Evolutionary conservation across 495 filamentous ascomycete genomes (phyloP).

Genomic region (Annulohypoxylon moriforme): DNA sequence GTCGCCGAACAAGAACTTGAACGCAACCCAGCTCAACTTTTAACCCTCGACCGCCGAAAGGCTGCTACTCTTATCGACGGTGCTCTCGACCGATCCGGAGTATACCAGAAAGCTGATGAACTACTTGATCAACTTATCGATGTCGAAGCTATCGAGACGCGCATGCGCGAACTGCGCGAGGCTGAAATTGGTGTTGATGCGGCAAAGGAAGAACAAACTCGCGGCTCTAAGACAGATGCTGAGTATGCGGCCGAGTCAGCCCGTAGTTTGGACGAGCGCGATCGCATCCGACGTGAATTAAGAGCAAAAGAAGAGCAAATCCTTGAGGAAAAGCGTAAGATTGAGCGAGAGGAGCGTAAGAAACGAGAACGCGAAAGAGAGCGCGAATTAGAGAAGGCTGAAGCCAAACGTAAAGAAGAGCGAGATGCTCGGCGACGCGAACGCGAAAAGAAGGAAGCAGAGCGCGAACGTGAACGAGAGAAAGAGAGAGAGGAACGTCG

Average conservation of each 20-base stretch:
- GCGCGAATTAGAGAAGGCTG: conserved; percentile 68
- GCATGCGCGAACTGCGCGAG: conserved; percentile 74
- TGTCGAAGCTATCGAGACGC: conserved; percentile 71
- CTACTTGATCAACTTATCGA: conserved; percentile 76
- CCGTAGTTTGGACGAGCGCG: conserved; percentile 71
- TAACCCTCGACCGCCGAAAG: conserved; percentile 82
- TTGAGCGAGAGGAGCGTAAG: conserved; percentile 71
- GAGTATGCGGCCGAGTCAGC: conserved; percentile 80
- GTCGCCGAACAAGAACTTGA: conserved; percentile 85
- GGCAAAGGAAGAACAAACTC: conserved; percentile 72
- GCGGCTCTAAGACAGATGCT: conserved; percentile 83
- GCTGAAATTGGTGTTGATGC: conserved; percentile 80
- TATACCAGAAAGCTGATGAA: conserved; percentile 79
- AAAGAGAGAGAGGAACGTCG: conserved; percentile 66
- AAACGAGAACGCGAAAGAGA: conserved; percentile 67
- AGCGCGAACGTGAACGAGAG: conserved; percentile 66
- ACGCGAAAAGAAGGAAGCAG: conserved; percentile 65
- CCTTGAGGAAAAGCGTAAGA: conserved; percentile 74
- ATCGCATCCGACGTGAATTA: conserved; percentile 72
- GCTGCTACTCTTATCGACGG: conserved; percentile 87
- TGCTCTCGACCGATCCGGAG: conserved; percentile 81
- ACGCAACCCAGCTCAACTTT: conserved; percentile 74
- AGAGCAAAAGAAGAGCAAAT: conserved; percentile 69
- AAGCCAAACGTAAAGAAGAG: conserved; percentile 67
- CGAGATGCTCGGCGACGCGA: conserved; percentile 67